Evolutionary conservation across 257 asterid genomes (phyloP), one percentile per base, ranked within the genome.

Genomic region (Solanum sejunctum): DNA sequence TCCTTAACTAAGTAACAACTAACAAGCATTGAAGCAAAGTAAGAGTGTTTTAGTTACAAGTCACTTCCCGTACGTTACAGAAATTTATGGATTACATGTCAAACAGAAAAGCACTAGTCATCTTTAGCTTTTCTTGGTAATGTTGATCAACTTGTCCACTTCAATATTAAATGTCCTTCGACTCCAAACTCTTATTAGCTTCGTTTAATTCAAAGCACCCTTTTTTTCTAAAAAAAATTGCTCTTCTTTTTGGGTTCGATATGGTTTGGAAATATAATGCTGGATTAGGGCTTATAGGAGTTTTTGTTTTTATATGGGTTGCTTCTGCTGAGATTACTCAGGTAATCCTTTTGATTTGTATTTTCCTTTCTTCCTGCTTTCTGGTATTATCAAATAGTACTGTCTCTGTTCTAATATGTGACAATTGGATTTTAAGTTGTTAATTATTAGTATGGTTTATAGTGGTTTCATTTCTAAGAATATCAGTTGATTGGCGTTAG

Each of bases 261-360:
- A 92, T 92, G 98, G 89, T 91, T 69, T 93, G 95, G 95, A 92
- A 89, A 88, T 93, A 95, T 81, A 85, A 82, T 83, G 92, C 95
- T 3, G 98, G 98, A 49, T 86, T 93, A 89, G 94, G 90, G 70
- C 83, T 93, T 88, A 95, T 95, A 82, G 98, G 95, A 84, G 90
- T 91, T 78, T 89, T 92, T 89, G 98, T 95, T 77, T 56, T 95
- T 72, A 92, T 93, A 87, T 95, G 98, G 98, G 98, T 95, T 83
- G 85, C 94, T 86, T 89, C 95, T 64, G 98, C 98, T 9, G 98
- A 95, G 91, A 86, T 93, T 88, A 95, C 98, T n/a, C 97, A 92
- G 98, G 98, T 94, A 57, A 36, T 82, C 20, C n/a, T 58, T 79
- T 75, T 73, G 21, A 23, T 56, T 67, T 8, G 58, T 23, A 61